Evolutionary conservation across 1,284 basidiomycete genomes (phyloP).

Genomic region (Trichosporon coremiiforme): DNA sequence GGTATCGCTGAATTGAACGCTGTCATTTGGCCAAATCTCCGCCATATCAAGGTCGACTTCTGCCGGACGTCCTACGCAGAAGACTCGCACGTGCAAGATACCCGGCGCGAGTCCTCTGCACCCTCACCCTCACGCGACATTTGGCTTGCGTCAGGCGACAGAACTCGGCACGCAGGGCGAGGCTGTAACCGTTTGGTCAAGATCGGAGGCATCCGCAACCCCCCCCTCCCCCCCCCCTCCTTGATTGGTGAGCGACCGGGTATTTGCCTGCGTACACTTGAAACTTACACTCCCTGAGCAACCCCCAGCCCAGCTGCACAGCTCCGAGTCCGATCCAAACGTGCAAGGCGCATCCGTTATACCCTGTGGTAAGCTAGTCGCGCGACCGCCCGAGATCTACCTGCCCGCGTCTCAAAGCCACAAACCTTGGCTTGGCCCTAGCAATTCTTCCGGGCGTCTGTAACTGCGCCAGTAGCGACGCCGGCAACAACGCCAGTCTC

Average conservation of each 20-base stretch:
- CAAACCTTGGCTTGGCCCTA: background rate
- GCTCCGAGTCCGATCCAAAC: background rate
- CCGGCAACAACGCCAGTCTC: background rate
- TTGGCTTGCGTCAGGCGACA: background rate
- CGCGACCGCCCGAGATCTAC: background rate
- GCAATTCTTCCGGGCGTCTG: conserved; percentile 1
- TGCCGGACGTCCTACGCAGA: background rate
- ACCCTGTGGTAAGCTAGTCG: background rate
- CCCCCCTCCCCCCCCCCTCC: no score
- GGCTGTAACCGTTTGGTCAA: background rate
- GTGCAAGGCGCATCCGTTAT: background rate
- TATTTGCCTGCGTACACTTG: background rate
- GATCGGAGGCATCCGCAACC: background rate
- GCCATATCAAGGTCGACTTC: background rate
- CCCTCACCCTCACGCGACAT: background rate
- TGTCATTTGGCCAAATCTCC: background rate
- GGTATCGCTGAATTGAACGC: background rate
- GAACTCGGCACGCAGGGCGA: background rate
- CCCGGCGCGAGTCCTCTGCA: background rate
- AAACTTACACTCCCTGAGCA: background rate
- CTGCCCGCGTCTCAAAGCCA: background rate
- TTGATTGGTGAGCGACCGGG: background rate
- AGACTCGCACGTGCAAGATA: background rate
- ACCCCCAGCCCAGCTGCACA: background rate
- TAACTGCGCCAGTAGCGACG: background rate